These are phyloP conservation scores for Eimeria maxima DNA, from an alignment of 169 alveolate species.

Conservation along the genomic window DNA sequence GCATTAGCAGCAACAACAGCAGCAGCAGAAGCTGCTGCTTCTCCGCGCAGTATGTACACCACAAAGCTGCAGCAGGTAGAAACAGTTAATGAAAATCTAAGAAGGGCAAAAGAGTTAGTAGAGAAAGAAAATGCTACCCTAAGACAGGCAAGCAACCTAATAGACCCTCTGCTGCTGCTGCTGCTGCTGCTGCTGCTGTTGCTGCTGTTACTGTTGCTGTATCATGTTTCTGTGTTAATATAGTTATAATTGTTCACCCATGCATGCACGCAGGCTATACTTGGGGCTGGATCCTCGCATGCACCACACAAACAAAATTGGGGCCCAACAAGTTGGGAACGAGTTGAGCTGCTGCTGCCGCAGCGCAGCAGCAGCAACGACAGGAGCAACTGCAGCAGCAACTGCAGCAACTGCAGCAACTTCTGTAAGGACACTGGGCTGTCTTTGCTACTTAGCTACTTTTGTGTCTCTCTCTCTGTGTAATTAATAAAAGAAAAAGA, in stretches of 20 bases:
- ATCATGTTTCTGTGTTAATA: no score
- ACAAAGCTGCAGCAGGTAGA: constrained; percentile 16
- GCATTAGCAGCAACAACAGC: no score
- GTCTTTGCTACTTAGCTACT: no score
- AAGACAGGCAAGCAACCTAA: neutral
- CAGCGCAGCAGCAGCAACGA: neutral
- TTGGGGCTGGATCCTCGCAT: neutral
- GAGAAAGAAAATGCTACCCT: constrained; percentile 14
- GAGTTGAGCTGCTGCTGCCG: neutral
- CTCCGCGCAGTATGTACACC: constrained; percentile 18
- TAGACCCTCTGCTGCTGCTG: neutral
- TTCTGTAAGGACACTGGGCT: neutral
- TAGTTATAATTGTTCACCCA: no score
- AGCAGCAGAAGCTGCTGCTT: no score
- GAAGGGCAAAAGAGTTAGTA: neutral
- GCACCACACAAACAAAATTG: no score
- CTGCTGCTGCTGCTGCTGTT: neutral
- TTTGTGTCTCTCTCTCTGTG: no score
- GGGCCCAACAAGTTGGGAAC: neutral
- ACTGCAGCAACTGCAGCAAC: neutral
- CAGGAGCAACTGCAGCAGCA: neutral
- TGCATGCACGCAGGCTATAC: constrained; percentile 3
- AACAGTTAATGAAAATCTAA: constrained; percentile 3
- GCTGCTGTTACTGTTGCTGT: neutral
- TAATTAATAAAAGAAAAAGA: no score